Base-by-base conservation (phyloP, 768 basidiomycete species). In the Serendipita vermifera region DNA sequence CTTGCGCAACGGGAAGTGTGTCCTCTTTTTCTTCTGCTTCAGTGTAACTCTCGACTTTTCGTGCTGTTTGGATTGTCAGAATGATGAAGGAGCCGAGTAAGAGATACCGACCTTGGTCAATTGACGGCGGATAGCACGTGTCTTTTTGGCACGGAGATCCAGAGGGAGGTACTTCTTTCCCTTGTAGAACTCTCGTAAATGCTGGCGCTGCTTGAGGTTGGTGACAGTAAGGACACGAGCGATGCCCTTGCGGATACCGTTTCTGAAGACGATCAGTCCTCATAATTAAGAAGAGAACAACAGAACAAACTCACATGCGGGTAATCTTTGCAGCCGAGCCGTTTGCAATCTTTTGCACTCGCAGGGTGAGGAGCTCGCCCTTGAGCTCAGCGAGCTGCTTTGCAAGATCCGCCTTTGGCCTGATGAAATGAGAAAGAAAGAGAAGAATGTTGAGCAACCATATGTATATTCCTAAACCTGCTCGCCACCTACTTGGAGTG, bases 101-200 rank as follows among this genome's bases (percentile, higher is more conserved):
- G 27, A 54, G 22, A 15, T 53, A 67, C 81, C 57, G 59, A 89
- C 90, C 76, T 85, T 83, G 64, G 90, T 91, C 73, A 99, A 72
- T 69, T 91, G 81, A 73, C 93, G 80, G 69, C 96, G 82, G 77
- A 99, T 97, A 38, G 96, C 96, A 64, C 96, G 86, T 60, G 96
- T 99, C 83, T 85, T 93, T 85, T 98, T 99, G 62, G 82, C 71
- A 62, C 96, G 88, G 68, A 99, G 85, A 77, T 99, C 96, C 63
- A 98, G 90, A 61, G 96, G 96, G 62, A 88, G 75, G 75, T 87
- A 88, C 69, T 89, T 93, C 82, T 94, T 94, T 71, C 77, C 74
- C 80, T 94, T 94, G 87, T 97, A 97, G 77, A 83, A 91, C 71
- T 98, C 93, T 56, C 90, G 88, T 63, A 96, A 82, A 74, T 92